Percentiles rank a stretch among this genome's conserved stretches.
phyloP scores from a whole-genome alignment of 768 basidiomycete genomes.

The Trichaptum fuscoviolaceum region DNA sequence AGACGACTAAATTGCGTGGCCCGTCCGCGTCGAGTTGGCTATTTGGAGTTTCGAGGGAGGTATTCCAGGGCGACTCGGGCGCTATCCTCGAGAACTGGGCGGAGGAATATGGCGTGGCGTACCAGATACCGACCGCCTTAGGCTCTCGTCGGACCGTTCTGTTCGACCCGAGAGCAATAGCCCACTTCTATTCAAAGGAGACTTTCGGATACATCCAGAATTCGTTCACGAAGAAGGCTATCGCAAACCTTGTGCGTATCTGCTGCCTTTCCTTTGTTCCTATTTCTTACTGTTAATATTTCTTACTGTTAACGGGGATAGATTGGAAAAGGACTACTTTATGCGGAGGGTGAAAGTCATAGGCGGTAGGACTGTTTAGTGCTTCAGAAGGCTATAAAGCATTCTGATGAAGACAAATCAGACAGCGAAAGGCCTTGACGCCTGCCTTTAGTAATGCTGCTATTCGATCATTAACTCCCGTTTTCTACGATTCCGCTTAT shows the following conservation, averaged over 20 bases:
- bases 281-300: neutral
- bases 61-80: constrained; percentile 25
- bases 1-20: constrained; percentile 18
- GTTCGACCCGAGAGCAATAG: neutral
- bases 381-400: neutral
- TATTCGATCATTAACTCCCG: neutral
- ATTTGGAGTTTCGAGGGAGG: constrained; percentile 32
- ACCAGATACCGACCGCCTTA: constrained; percentile 11
- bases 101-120: constrained; percentile 42
- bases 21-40: constrained; percentile 37
- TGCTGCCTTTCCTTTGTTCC: too few relatives aligned
- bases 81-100: constrained; percentile 42
- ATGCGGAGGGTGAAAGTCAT: neutral
- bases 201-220: neutral
- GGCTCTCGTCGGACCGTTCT: neutral
- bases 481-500: constrained; percentile 30
- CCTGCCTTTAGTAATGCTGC: neutral
- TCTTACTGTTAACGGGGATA: neutral
- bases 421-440: neutral
- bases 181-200: neutral
- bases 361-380: neutral
- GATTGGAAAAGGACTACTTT: neutral
- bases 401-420: neutral
- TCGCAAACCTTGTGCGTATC: neutral
- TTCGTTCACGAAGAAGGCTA: neutral